Evolutionary conservation across 129 eudicot species (phyloP).

Genomic region (Chrysanthemum seticuspe): DNA sequence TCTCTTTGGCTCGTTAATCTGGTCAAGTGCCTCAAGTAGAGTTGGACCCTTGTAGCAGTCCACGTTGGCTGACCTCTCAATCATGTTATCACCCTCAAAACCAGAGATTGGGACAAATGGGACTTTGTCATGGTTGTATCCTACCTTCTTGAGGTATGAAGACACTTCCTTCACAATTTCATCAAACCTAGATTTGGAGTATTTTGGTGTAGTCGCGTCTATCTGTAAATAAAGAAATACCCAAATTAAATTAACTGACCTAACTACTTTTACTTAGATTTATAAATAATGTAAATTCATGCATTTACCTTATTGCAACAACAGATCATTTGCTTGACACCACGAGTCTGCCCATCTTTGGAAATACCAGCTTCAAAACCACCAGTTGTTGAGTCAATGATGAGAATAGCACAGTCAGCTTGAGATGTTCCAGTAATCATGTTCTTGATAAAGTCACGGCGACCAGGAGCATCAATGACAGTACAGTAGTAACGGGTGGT

Average conservation of each 20-base stretch:
- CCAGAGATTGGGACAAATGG: constrained; percentile 11
- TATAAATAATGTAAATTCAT: too few species aligned
- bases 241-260: neutral
- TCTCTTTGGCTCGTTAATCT: constrained; percentile 14
- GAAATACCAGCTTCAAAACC: constrained; percentile 19
- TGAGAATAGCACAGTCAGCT: neutral
- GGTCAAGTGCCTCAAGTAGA: neutral
- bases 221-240: neutral
- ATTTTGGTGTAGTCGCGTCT: constrained; percentile 24
- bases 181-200: constrained; percentile 20
- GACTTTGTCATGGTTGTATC: constrained; percentile 22
- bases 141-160: constrained; percentile 27
- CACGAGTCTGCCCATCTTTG: constrained; percentile 24
- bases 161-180: constrained; percentile 29
- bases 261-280: too few species aligned
- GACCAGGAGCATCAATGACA: neutral
- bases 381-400: neutral
- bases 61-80: constrained; percentile 2
- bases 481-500: neutral
- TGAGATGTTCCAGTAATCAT: neutral
- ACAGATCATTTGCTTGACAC: constrained; percentile 23
- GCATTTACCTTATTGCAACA: neutral
- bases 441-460: neutral
- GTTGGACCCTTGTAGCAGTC: constrained; percentile 30
- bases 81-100: neutral